Conservation (phyloP, 2,329 filamentous ascomycete species). For the Capronia coronata region DNA sequence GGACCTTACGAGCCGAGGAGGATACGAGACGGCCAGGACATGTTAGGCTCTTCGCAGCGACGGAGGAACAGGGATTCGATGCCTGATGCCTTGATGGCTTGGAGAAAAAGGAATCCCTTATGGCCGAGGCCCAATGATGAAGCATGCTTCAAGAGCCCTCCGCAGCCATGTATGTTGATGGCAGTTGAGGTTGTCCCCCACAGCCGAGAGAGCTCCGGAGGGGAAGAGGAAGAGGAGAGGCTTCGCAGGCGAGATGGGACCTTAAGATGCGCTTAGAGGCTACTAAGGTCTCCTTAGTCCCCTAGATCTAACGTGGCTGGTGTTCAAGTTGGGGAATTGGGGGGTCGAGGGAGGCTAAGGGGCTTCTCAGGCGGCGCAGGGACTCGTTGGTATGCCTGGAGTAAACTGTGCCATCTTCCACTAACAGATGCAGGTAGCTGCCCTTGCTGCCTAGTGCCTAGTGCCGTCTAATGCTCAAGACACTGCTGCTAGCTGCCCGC, state of each 20-base stretch:
- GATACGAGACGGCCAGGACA: background rate
- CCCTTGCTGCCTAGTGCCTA: too few species aligned
- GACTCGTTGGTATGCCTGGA: too few species aligned
- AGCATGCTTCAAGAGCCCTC: background rate
- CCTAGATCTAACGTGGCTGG: background rate
- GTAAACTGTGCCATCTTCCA: too few species aligned
- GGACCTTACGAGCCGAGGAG: background rate
- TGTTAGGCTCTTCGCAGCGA: constrained; percentile 1
- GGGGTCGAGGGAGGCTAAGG: too few species aligned
- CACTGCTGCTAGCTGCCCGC: background rate
- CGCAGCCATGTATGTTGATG: background rate
- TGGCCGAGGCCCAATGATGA: constrained; percentile 4
- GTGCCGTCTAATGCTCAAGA: too few species aligned
- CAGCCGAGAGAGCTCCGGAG: background rate
- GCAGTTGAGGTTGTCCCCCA: background rate
- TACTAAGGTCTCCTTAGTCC: too few species aligned
- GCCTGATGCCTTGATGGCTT: background rate
- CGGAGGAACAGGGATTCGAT: background rate
- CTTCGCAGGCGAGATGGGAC: too few species aligned
- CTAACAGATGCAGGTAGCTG: too few species aligned
- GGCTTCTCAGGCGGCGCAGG: too few species aligned
- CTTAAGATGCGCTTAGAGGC: too few species aligned
- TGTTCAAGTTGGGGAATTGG: too few species aligned
- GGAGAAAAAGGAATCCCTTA: constrained; percentile 2
- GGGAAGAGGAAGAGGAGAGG: background rate